Evolutionary conservation across 768 basidiomycete genomes (phyloP), one percentile per base, ranked within the genome.

Genomic region (Boletus subparvulus): DNA sequence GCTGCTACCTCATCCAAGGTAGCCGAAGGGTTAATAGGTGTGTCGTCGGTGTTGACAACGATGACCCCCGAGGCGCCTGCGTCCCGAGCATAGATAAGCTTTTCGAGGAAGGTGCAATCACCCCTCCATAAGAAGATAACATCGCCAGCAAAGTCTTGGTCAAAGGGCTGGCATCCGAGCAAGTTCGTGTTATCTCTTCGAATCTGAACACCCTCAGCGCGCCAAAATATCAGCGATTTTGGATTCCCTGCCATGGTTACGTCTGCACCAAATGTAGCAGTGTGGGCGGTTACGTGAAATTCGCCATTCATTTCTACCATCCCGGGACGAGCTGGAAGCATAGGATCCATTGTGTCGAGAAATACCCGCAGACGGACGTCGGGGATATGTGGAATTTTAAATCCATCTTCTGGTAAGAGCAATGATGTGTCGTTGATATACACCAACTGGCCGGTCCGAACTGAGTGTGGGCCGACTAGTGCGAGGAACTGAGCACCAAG

Each of bases 31-130:
- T 87, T 89, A 43, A 92, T 78, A 14, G 71, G 65, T 8, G 59
- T 44, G 21, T 90, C 84, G 30, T 85, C 80, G 55, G 85, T 77
- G 66, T 83, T 87, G 65, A 90, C 73, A 42, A 96, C 85, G 14
- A 98, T 72, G 10, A 94, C 83, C 2, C 92, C 95, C 0, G 80
- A 80, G 6, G 93, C 92, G 2, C 84, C 87, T 1, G 86, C 89
- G 10, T 77, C 73, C 17, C 80, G 79, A 6, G 94, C 94, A 44
- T 78, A 60, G 13, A 84, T 48, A 16, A 95, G 77, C 74, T 99
- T 99, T 61, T 91, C 82, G 14, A 92, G 72, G 73, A 98, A 98
- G 10, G 93, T 88, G 71, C 96, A 98, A 6, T 78, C 82, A 6
- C 96, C 96, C 30, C 96, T 82, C 43, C 77, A 77, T 16, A 89